Conservation (phyloP, 2,329 filamentous ascomycete genomes). For the Trichoderma lentiforme region DNA sequence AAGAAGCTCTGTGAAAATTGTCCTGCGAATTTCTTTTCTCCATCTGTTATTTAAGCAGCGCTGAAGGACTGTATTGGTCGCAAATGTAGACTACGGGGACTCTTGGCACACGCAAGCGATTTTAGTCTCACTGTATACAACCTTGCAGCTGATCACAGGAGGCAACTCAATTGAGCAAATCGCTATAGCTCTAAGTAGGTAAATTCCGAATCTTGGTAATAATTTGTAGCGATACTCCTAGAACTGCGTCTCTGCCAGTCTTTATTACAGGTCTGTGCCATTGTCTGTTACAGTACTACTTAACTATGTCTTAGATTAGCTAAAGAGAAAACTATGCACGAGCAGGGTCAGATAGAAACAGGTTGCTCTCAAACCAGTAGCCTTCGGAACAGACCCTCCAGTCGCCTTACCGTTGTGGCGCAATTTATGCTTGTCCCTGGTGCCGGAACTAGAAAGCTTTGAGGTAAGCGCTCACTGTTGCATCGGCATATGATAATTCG, state of each 20-base stretch:
- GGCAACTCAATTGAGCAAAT: not conserved
- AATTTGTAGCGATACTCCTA: not conserved
- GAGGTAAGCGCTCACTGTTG: not conserved
- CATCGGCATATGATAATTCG: not conserved
- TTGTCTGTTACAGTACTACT: not conserved
- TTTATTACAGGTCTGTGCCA: not conserved
- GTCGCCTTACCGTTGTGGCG: not conserved
- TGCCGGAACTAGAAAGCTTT: not conserved
- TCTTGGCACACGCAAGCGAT: not conserved
- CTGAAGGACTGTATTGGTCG: not conserved
- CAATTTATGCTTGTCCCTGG: not conserved
- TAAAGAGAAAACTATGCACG: not conserved
- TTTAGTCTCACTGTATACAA: not conserved
- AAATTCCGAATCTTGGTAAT: not conserved
- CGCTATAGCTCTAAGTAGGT: not conserved
- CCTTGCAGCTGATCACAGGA: not conserved
- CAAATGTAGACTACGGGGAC: not conserved
- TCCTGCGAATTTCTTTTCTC: not conserved
- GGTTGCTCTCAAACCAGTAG: not conserved
- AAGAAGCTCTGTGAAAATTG: not conserved
- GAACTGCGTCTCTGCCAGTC: not conserved
- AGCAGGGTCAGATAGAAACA: not conserved
- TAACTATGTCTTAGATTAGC: not conserved
- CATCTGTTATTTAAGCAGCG: not conserved
- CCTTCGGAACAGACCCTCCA: not conserved